Conservation (phyloP, 139 green algal genomes). For the Klebsormidium nitens region DNA sequence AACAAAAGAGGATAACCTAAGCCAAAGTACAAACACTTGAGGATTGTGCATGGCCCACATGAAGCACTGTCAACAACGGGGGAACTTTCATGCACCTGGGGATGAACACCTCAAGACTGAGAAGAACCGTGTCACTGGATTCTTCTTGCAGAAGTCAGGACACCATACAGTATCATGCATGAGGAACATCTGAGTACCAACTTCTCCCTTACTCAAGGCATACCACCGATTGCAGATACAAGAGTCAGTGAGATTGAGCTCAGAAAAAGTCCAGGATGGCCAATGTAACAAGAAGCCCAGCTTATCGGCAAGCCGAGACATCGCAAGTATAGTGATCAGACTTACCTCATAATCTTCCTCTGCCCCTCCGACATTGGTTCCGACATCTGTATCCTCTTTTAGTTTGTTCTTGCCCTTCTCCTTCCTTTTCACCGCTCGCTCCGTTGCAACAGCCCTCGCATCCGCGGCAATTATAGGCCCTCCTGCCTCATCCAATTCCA, state of each 20-base stretch:
- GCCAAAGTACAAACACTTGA: background rate
- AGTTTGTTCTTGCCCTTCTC: background rate
- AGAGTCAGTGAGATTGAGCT: conserved; percentile 1
- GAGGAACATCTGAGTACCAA: background rate
- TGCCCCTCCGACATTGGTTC: conserved; percentile 11
- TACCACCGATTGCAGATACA: background rate
- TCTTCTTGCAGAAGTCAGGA: too few species aligned
- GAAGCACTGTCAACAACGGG: too few species aligned
- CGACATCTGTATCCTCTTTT: conserved; percentile 14
- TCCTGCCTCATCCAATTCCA: conserved; percentile 7
- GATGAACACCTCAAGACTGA: too few species aligned
- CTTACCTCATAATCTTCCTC: conserved; percentile 29
- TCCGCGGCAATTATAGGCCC: conserved; percentile 11
- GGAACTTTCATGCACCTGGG: too few species aligned
- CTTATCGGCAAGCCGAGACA: background rate
- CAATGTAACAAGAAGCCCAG: background rate
- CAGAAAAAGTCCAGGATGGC: too few species aligned
- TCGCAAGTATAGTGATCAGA: background rate
- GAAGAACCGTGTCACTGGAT: too few species aligned
- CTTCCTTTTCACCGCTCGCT: conserved; percentile 8
- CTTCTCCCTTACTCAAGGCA: background rate
- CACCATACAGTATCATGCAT: too few species aligned
- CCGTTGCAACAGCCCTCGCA: conserved; percentile 5
- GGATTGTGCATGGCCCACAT: background rate
- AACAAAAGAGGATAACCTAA: background rate